Percentiles rank a stretch among this genome's conserved stretches.
Evolutionary conservation across 2,329 filamentous ascomycete genomes (phyloP).

Genomic region (Paraphoma sp.): DNA sequence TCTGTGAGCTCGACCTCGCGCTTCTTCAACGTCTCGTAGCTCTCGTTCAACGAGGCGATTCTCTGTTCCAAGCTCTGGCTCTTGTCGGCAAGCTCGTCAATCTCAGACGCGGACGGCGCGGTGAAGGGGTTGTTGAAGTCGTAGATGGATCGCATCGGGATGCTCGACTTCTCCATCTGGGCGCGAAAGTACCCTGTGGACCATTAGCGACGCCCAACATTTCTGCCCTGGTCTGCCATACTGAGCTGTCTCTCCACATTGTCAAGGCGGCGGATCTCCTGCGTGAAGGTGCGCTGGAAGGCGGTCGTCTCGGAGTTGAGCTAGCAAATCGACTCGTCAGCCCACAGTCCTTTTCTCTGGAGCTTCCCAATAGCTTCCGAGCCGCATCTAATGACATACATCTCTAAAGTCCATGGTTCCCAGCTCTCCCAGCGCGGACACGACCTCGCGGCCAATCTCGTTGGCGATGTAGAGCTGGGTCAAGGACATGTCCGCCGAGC

Average conservation of each 20-base stretch:
- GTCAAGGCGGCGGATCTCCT: slow-evolving; percentile 95
- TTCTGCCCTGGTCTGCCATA: slow-evolving; percentile 58
- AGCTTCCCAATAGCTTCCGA: slow-evolving; percentile 17
- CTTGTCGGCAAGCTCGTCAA: slow-evolving; percentile 92
- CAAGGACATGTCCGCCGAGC: slow-evolving; percentile 99
- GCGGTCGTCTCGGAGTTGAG: slow-evolving; percentile 91
- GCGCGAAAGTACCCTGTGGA: slow-evolving; percentile 83
- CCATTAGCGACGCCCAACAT: slow-evolving; percentile 20
- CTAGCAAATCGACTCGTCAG: slow-evolving; percentile 57
- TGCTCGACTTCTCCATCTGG: slow-evolving; percentile 93
- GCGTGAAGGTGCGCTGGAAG: slow-evolving; percentile 96
- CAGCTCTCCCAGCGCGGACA: slow-evolving; percentile 94
- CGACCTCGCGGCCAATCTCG: slow-evolving; percentile 97
- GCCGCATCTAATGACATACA: slow-evolving; percentile 63
- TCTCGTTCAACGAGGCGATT: slow-evolving; percentile 91
- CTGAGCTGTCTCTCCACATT: slow-evolving; percentile 98
- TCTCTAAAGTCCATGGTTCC: slow-evolving; percentile 97
- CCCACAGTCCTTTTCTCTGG: slow-evolving; percentile 23
- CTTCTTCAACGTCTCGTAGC: slow-evolving; percentile 98
- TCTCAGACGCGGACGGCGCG: slow-evolving; percentile 89
- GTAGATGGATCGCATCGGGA: slow-evolving; percentile 86
- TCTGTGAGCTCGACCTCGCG: slow-evolving; percentile 95
- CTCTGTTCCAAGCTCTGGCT: slow-evolving; percentile 92
- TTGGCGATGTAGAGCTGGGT: slow-evolving; percentile 99
- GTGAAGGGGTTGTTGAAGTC: slow-evolving; percentile 88